phyloP scores from a whole-genome alignment of 371 early-diverging fungal species.

The Sanchytrium tribonematis region DNA sequence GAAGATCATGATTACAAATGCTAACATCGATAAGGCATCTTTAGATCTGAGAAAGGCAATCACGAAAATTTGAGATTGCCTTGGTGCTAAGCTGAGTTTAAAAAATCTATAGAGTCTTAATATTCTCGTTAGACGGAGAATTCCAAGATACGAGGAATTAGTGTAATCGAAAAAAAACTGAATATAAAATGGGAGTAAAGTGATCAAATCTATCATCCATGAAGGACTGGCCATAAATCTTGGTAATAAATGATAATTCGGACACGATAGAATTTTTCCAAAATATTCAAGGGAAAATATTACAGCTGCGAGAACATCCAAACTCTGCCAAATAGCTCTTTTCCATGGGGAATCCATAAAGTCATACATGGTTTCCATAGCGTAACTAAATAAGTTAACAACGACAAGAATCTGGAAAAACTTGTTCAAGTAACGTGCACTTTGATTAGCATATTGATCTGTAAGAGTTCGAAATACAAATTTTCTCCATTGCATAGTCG shows the following conservation, averaged over 20 bases:
- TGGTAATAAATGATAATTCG: neutral
- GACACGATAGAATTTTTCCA: neutral
- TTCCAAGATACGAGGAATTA: neutral
- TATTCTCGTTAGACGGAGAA: neutral
- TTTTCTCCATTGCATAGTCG: neutral
- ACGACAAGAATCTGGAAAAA: neutral
- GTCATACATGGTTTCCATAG: neutral
- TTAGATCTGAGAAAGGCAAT: neutral
- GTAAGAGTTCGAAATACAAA: neutral
- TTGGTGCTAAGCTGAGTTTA: neutral
- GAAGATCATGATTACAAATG: neutral
- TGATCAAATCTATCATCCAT: neutral
- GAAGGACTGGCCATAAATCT: neutral
- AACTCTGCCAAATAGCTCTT: neutral
- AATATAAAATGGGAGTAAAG: neutral
- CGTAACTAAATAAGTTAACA: neutral
- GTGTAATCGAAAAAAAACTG: neutral
- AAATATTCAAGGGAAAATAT: constrained; percentile 1
- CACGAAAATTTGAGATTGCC: neutral
- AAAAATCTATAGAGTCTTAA: neutral
- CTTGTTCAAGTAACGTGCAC: neutral
- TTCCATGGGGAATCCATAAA: no score
- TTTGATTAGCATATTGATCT: neutral
- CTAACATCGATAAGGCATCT: neutral
- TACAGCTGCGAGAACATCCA: neutral